Evolutionary conservation across 306 rosid genomes (phyloP), one percentile per base, ranked within the genome.

Genomic region (Dicorynia guianensis): DNA sequence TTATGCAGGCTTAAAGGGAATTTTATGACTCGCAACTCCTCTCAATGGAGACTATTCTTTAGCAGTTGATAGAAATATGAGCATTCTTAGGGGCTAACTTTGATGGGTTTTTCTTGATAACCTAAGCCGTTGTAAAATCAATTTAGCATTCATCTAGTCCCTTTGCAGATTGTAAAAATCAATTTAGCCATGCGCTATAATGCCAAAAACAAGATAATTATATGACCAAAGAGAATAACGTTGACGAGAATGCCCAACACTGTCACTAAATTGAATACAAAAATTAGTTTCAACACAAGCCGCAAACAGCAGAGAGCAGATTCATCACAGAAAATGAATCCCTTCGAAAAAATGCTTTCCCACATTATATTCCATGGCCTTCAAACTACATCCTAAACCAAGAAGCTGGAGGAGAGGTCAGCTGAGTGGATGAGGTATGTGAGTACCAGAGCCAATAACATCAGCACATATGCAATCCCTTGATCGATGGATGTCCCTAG

Each of bases 401-500:
- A 85, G 61, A 77, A 68, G 83, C 50, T 75, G 72, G 57, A 35
- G 47, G 80, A 77, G 71, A 86, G 44, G 63, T 90, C 88, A 0
- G 89, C 80, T 1, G 72, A 73, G 20, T 77, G 85, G 71, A 86
- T 81, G 67, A 81, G 68, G 77, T 78, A 86, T 4, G 82, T 86
- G 47, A 74, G 79, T 79, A 73, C 80, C 75, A 85, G 61, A 14
- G 91, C 92, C 78, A 88, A 61, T 75, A 83, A 30, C 93, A 91
- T 87, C 71, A 91, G 77, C 75, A 80, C 65, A 76, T 67, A 91
- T 1, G 96, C 96, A 67, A 91, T 73, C 63, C 93, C 92, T 79
- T 89, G 96, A 75, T 89, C 96, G 61, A 91, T 75, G 20, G 86
- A 72, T 6, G 83, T 70, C 20, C 96, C 93, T 89, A 84, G 66